A percentile compares a stretch with the other conserved stretches of the same genome.
Evolutionary conservation across 73 alveolate species (phyloP).

Genomic region (Tetrahymena elliotti): DNA sequence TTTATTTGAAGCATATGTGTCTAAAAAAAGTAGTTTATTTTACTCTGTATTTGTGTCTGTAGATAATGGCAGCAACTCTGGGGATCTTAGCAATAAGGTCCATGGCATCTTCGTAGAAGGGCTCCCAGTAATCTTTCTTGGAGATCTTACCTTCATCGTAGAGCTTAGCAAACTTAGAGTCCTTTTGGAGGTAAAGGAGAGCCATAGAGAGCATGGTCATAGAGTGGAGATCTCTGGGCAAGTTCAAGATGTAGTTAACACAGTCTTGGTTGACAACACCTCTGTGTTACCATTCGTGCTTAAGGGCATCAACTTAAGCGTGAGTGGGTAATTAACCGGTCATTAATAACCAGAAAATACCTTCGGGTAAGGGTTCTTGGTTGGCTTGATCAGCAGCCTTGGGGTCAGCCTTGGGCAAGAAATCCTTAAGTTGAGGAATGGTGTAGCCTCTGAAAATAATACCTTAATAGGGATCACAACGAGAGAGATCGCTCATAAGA

Average conservation of each 20-base stretch:
- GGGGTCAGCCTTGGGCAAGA: conserved; percentile 45
- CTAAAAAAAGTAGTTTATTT: not conserved
- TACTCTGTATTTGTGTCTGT: conserved; percentile 56
- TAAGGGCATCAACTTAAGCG: conserved; percentile 36
- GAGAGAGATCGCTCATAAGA: conserved; percentile 70
- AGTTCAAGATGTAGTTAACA: conserved; percentile 28
- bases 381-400: conserved; percentile 38
- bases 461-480: conserved; percentile 72
- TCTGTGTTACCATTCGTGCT: conserved; percentile 50
- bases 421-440: conserved; percentile 54
- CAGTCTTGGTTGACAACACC: conserved; percentile 44
- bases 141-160: conserved; percentile 65
- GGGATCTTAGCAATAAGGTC: conserved; percentile 72
- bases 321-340: conserved; percentile 81
- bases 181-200: conserved; percentile 50
- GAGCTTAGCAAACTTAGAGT: conserved; percentile 50
- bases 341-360: conserved; percentile 64
- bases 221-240: conserved; percentile 71
- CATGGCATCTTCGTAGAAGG: conserved; percentile 66
- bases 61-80: conserved; percentile 71
- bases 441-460: conserved; percentile 71
- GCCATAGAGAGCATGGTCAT: conserved; percentile 76
- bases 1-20: not conserved
- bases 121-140: conserved; percentile 72
- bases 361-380: conserved; percentile 77